Evolutionary conservation across 169 alveolate genomes (phyloP), one percentile per base, ranked within the genome.

Genomic region (Neospora caninum): DNA sequence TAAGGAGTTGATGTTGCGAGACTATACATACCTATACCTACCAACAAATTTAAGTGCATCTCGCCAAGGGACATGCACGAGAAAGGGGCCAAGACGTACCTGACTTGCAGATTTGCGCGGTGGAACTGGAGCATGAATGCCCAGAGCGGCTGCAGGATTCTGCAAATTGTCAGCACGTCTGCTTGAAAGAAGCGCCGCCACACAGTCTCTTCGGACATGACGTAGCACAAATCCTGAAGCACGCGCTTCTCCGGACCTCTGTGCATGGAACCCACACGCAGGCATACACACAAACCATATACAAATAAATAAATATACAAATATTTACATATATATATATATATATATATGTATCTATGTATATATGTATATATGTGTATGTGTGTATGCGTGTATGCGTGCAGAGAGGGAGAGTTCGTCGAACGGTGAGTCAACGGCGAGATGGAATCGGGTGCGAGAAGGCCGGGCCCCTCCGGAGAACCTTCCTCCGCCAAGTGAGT

Each of bases 221-320:
- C 89, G 89, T 82, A 82, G n/a, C 43, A 82, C n/a, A 82, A 27
- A 42, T 82, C 89, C 67, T 82, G 89, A 9, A 82, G 89, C 18
- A 36, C 89, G 22, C 86, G 86, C 45, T 38, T 78, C 86, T 78
- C 86, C 45, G 86, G 86, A 1, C 31, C 86, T n/a, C 86, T 78
- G 86, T 22, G 1, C 31, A 22, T 1, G 20, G 22, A 29, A 69
- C 82, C 82, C 2, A 9, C 18, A 9, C 38, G 18, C 82, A 69
- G n/a, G 27, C 82, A 69, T 69, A 6, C 38, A 9, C 82, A 69
- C 38, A 69, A 49, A 18, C 22, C 53, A 80, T 80, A 80, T 34
- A 10, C 36, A 34, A 7, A 34, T 41, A 80, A 2, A 80, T 34
- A 25, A 34, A 80, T 34, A 38, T 45, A 34, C 27, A 80, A 2